These are phyloP conservation scores for Pseudopyricularia javanii DNA, from an alignment of 2,329 filamentous ascomycete species.

Conservation along the genomic window DNA sequence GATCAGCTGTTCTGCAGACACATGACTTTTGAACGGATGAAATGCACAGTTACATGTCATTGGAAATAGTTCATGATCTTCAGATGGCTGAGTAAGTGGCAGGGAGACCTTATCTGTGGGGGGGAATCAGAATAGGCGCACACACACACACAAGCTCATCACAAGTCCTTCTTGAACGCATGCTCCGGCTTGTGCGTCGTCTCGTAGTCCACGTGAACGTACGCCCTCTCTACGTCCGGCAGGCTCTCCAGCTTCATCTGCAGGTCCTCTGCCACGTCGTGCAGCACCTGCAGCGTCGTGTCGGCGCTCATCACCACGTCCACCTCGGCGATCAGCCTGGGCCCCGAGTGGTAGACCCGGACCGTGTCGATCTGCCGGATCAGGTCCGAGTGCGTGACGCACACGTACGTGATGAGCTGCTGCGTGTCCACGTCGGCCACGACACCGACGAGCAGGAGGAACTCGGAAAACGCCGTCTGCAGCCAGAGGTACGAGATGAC, in stretches of 20 bases:
- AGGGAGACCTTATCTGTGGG: no score
- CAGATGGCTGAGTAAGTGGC: no score
- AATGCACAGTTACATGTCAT: no score
- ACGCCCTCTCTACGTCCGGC: conserved; percentile 84
- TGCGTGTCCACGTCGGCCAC: conserved; percentile 75
- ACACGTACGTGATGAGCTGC: conserved; percentile 92
- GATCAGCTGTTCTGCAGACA: no score
- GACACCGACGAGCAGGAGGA: conserved; percentile 81
- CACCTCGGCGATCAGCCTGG: conserved; percentile 85
- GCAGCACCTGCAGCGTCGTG: conserved; percentile 62
- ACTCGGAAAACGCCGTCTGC: conserved; percentile 76
- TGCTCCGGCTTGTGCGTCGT: conserved; percentile 90
- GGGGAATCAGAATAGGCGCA: no score
- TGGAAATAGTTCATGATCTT: no score
- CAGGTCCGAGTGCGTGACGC: conserved; percentile 75
- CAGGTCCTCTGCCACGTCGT: conserved; percentile 87
- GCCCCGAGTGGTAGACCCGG: conserved; percentile 80
- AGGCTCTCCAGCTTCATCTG: conserved; percentile 90
- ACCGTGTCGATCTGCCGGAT: conserved; percentile 91
- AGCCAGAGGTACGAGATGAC: conserved; percentile 75
- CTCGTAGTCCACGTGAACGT: conserved; percentile 96
- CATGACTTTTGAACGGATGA: no score
- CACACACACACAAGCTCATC: conserved; percentile 4
- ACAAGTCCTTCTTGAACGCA: conserved; percentile 49
- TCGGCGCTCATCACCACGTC: conserved; percentile 86